Conservation (phyloP, 768 basidiomycete species). For the Mycena floridula region DNA sequence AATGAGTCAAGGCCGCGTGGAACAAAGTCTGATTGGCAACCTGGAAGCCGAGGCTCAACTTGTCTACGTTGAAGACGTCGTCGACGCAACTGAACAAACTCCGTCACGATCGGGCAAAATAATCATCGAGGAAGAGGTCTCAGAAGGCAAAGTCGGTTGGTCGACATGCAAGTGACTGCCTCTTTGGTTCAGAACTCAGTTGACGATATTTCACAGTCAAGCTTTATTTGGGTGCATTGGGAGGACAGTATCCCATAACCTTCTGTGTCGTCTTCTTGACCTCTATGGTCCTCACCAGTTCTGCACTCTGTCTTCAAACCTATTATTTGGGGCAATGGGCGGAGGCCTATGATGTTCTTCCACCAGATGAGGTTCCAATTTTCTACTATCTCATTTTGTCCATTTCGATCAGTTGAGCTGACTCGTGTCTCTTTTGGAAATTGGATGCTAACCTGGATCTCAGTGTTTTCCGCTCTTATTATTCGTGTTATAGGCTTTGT, state of each 20-base stretch:
- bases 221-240: conserved; percentile 17
- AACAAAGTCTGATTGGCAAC: conserved; percentile 24
- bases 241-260: conserved; percentile 13
- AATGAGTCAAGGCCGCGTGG: conserved; percentile 30
- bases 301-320: conserved; percentile 8
- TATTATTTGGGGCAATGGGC: conserved; percentile 22
- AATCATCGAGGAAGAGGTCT: conserved; percentile 42
- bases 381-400: neutral
- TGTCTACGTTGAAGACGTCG: conserved; percentile 7
- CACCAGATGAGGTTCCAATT: conserved; percentile 6
- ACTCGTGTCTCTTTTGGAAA: too few relatives aligned
- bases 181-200: too few relatives aligned
- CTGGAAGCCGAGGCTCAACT: neutral
- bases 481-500: conserved; percentile 36
- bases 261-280: conserved; percentile 14
- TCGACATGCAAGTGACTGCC: conserved; percentile 15
- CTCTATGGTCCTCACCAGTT: conserved; percentile 10
- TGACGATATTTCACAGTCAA: too few relatives aligned
- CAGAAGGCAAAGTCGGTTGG: conserved; percentile 38
- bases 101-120: conserved; percentile 31
- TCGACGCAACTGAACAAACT: neutral
- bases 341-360: conserved; percentile 4
- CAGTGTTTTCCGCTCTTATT: too few relatives aligned
- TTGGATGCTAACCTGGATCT: too few relatives aligned
- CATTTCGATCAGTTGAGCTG: too few relatives aligned